Conservation (phyloP, 805 yeast genomes). For the Ogataea zsoltii region DNA sequence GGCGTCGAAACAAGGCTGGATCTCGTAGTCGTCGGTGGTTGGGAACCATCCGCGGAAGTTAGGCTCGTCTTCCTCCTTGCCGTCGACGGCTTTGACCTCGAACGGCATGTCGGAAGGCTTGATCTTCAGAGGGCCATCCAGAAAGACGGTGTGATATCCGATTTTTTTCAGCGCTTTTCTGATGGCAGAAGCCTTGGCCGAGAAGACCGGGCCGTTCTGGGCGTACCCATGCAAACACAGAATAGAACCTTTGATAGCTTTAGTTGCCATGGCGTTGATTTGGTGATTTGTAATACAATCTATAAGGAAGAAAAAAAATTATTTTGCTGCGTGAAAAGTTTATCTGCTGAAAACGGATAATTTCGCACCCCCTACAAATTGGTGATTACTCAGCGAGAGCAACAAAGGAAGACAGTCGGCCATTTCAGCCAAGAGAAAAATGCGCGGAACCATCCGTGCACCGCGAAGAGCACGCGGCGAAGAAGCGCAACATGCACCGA, state of each 20-base stretch:
- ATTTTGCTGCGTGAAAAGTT: neutral
- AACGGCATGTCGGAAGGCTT: conserved; percentile 75
- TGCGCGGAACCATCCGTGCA: neutral
- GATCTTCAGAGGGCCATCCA: conserved; percentile 75
- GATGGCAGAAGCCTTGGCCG: conserved; percentile 86
- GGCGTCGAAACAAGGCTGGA: conserved; percentile 47
- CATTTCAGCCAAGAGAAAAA: neutral
- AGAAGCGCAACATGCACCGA: too few species aligned
- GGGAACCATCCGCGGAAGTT: conserved; percentile 73
- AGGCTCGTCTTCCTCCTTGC: conserved; percentile 22
- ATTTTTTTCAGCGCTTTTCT: conserved; percentile 68
- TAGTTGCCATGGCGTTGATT: conserved; percentile 24
- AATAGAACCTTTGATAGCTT: conserved; percentile 45
- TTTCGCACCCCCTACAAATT: conserved; percentile 5
- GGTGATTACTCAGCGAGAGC: conserved; percentile 4
- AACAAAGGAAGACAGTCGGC: conserved; percentile 1
- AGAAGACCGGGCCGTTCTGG: conserved; percentile 80
- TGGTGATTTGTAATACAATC: neutral
- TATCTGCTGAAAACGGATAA: conserved; percentile 3
- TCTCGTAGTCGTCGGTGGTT: conserved; percentile 39
- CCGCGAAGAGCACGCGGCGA: too few species aligned
- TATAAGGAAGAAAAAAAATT: neutral
- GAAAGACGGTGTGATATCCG: conserved; percentile 69
- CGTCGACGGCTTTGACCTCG: conserved; percentile 39
- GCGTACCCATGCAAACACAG: conserved; percentile 92